Evolutionary conservation across 2,329 filamentous ascomycete species (phyloP).

Genomic region (Pezicula carpinea): DNA sequence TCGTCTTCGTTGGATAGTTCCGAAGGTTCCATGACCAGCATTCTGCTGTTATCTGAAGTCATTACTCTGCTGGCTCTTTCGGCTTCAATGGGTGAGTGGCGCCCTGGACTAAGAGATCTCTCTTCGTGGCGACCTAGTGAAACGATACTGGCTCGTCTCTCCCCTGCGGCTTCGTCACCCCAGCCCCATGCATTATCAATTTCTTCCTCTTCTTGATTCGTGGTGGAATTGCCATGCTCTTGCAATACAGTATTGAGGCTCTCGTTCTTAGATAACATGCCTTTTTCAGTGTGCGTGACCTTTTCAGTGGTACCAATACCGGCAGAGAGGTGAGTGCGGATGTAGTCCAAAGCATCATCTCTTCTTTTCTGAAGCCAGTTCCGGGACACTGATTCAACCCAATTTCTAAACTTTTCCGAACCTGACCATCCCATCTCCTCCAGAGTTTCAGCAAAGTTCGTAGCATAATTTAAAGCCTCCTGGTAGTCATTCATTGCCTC

Average conservation of each 20-base stretch:
- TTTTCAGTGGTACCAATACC: slow-evolving; percentile 10
- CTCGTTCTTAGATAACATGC: slow-evolving; percentile 64
- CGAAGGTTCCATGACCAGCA: no score
- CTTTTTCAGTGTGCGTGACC: slow-evolving; percentile 71
- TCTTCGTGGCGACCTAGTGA: no score
- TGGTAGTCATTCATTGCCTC: slow-evolving; percentile 69
- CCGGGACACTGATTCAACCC: slow-evolving; percentile 74
- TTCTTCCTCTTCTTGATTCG: no score
- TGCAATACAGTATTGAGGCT: slow-evolving; percentile 40
- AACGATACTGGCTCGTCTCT: no score
- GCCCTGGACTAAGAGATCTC: no score
- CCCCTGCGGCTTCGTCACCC: no score
- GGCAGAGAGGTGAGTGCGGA: slow-evolving; percentile 62
- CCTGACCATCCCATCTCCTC: slow-evolving; percentile 58
- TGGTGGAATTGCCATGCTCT: no score
- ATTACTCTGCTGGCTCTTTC: no score
- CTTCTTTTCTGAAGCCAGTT: slow-evolving; percentile 84
- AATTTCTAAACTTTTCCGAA: slow-evolving; percentile 63
- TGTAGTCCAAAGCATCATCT: slow-evolving; percentile 70
- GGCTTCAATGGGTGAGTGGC: no score
- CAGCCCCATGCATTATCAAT: no score
- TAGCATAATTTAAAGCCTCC: slow-evolving; percentile 58
- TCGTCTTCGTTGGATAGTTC: no score
- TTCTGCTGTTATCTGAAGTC: no score
- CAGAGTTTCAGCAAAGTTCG: slow-evolving; percentile 59